A percentile compares a stretch with the other conserved stretches of the same genome.
Conservation (phyloP, 2,329 filamentous ascomycete species). For the Sordariomycetes sp. region DNA sequence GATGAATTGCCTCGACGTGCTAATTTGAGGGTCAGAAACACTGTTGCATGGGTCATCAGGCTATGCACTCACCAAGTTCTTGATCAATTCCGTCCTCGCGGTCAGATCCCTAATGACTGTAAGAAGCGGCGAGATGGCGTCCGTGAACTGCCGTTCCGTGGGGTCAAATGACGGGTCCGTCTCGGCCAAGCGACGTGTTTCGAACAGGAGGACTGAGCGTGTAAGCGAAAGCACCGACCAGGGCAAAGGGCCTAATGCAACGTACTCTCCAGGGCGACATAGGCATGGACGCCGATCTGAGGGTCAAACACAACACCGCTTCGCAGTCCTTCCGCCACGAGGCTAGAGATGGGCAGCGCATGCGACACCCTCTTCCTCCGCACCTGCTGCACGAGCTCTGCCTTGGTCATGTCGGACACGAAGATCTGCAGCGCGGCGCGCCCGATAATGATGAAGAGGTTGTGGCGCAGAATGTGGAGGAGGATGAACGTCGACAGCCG, state of each 20-base stretch:
- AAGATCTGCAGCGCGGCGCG: background rate
- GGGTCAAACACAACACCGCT: background rate
- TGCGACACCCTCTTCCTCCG: background rate
- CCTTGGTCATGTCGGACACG: too few species aligned
- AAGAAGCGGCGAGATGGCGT: background rate
- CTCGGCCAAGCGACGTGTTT: background rate
- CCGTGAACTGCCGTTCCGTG: background rate
- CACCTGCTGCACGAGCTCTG: background rate
- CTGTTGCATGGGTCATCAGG: background rate
- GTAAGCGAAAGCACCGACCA: background rate
- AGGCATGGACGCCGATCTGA: background rate
- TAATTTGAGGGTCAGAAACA: background rate
- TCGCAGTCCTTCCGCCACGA: background rate
- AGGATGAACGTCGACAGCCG: background rate
- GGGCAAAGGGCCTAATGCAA: background rate
- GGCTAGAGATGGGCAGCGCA: background rate
- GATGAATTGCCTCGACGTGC: slow-evolving; percentile 1
- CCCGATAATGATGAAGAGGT: slow-evolving; percentile 1
- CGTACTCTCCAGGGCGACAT: slow-evolving; percentile 1
- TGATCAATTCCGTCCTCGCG: background rate
- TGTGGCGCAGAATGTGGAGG: background rate
- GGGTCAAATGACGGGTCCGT: background rate
- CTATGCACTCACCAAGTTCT: background rate
- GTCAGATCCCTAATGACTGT: background rate
- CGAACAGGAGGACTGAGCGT: background rate